Base-by-base conservation (phyloP, 352 stramenopile genomes). In the Globisporangium cystogenes region DNA sequence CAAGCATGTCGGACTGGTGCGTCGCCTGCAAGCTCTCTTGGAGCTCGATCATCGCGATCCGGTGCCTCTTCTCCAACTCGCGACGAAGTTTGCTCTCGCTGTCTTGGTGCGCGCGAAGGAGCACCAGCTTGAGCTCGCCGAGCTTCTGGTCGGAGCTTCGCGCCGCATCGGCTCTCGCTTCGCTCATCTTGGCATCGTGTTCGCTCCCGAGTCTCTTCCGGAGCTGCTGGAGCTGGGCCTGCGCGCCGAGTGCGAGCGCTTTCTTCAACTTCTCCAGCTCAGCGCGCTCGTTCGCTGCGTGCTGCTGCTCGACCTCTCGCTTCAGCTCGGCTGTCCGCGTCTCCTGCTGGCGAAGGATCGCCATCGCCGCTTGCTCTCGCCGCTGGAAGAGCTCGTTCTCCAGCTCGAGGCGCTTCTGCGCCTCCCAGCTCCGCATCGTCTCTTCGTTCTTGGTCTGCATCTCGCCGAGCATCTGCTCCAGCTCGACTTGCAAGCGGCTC, bases 261-360 rank as follows among this genome's bases (percentile, higher is more conserved):
- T 79, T 83, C 18, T 72, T 63, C 23, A 89, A 56, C 51, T 89
- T 87, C 20, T 81, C 56, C 37, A 89, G 45, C 52, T 86, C 75
- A 5, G 43, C 36, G 48, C 64, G 49, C 51, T 87, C 63, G 35
- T 81, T 81, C 20, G 64, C 49, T 7, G 35, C 15, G 26, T 83
- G 64, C 12, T 60, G 59, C 3, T 62, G 26, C 29, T 86, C 63
- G 3, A 86, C 48, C 31, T 83, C 62, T 18, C 59, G 59, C 46
- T 72, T 79, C 11, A 86, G n/a, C 1, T 62, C 58, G 39, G 56
- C 59, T 16, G 70, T 82, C 56, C 60, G 65, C 14, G 65, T 39
- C 57, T 89, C 78, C 39, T 86, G 75, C 0, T 67, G 48, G 20
- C 68, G 65, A 14, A 87, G 47, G 37, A 74, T 65, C 4, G 51